These are phyloP conservation scores for Globisporangium alternatum DNA, from an alignment of 352 stramenopile genomes.

Conservation along the genomic window DNA sequence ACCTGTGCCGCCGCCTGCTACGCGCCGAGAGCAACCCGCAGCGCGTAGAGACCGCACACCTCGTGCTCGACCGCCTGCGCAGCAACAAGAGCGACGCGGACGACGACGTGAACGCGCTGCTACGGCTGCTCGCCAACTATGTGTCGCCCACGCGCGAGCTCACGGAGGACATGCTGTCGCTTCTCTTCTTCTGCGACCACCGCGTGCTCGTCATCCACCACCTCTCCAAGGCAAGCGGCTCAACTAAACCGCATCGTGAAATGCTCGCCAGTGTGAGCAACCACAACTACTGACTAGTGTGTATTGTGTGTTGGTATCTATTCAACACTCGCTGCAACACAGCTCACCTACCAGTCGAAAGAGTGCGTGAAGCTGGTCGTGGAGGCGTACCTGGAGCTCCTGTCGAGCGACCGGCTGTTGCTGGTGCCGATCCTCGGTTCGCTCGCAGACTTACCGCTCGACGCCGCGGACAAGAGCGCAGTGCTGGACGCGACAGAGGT, in stretches of 20 bases:
- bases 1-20: constrained; percentile 54
- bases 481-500: constrained; percentile 69
- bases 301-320: background rate
- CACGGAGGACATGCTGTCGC: constrained; percentile 66
- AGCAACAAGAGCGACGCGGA: constrained; percentile 40
- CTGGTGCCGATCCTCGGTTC: constrained; percentile 79
- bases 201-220: constrained; percentile 79
- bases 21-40: constrained; percentile 40
- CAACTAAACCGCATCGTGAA: too few species aligned
- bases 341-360: constrained; percentile 82
- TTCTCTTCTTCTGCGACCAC: constrained; percentile 74
- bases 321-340: background rate
- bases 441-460: constrained; percentile 68
- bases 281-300: background rate
- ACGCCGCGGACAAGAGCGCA: constrained; percentile 53
- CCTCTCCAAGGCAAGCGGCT: constrained; percentile 51
- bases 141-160: constrained; percentile 64
- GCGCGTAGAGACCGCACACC: constrained; percentile 40
- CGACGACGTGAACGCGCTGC: constrained; percentile 68
- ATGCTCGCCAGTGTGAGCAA: background rate
- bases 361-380: constrained; percentile 78
- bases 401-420: constrained; percentile 70
- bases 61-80: constrained; percentile 74
- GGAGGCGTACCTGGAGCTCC: constrained; percentile 67
- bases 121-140: constrained; percentile 75